Evolutionary conservation across 129 eudicot genomes (phyloP).

Genomic region (Gnaphalium uliginosum): DNA sequence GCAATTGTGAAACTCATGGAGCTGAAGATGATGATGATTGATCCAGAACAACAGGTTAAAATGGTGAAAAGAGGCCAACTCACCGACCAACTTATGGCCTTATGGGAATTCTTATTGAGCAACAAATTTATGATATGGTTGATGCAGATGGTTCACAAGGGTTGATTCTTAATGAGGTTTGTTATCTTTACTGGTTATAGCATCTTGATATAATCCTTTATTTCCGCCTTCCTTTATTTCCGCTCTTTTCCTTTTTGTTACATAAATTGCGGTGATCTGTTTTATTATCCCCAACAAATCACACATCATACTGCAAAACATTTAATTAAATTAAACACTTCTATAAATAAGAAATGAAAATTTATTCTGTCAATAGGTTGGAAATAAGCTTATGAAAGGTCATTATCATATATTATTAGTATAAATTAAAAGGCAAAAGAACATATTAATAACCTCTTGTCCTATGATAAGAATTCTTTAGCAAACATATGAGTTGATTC

Average conservation of each 20-base stretch:
- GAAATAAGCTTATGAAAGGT: no score
- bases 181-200: conserved; percentile 21
- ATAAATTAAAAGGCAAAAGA: conserved; percentile 13
- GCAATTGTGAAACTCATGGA: conserved; percentile 31
- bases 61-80: conserved; percentile 58
- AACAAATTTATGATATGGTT: conserved; percentile 77
- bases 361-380: background rate
- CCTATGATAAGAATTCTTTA: no score
- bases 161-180: conserved; percentile 62
- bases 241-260: background rate
- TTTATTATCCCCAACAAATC: background rate
- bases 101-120: conserved; percentile 85
- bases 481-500: background rate
- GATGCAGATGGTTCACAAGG: conserved; percentile 88
- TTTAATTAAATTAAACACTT: background rate
- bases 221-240: no score
- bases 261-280: background rate
- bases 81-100: conserved; percentile 52
- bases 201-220: background rate
- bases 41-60: conserved; percentile 46
- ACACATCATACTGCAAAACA: no score
- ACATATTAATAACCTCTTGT: background rate
- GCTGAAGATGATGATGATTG: conserved; percentile 48
- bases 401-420: no score
- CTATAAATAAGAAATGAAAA: background rate